Evolutionary conservation across 495 filamentous ascomycete genomes (phyloP).

Genomic region (Penicillium goetzii): DNA sequence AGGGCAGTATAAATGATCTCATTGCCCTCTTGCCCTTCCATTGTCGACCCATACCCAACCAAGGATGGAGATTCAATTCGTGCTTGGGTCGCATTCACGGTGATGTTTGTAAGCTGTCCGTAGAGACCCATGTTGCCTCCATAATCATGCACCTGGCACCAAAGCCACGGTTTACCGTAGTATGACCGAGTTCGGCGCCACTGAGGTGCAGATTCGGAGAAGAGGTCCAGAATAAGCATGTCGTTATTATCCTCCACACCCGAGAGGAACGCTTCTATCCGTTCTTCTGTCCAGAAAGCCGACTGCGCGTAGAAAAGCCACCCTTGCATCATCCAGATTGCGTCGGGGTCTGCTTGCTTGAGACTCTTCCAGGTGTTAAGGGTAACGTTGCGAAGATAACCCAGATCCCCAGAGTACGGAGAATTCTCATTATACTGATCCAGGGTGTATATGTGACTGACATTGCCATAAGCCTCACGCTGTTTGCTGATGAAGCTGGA

Average conservation of each 20-base stretch:
- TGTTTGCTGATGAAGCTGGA: conserved; percentile 54
- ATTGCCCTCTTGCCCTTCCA: conserved; percentile 60
- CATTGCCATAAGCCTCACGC: conserved; percentile 50
- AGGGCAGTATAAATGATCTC: conserved; percentile 55
- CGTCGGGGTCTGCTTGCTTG: conserved; percentile 52
- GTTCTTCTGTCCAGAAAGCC: conserved; percentile 54
- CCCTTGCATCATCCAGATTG: conserved; percentile 60
- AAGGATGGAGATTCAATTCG: conserved; percentile 40
- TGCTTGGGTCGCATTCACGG: conserved; percentile 38
- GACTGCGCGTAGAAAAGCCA: conserved; percentile 54
- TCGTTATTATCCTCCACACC: conserved; percentile 49
- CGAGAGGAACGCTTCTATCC: conserved; percentile 53
- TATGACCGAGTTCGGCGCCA: conserved; percentile 57
- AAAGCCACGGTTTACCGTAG: conserved; percentile 58
- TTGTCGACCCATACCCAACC: conserved; percentile 27
- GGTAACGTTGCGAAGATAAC: conserved; percentile 52
- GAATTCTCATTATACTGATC: conserved; percentile 60
- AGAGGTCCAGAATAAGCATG: conserved; percentile 57
- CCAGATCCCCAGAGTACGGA: conserved; percentile 52
- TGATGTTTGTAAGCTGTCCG: conserved; percentile 53
- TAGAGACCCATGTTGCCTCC: conserved; percentile 57
- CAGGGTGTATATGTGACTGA: conserved; percentile 55
- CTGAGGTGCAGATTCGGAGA: conserved; percentile 53
- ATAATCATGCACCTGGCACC: conserved; percentile 55
- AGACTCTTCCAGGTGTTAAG: conserved; percentile 49